phyloP scores from a whole-genome alignment of 352 stramenopile species.

The Blastocystis sp. region DNA sequence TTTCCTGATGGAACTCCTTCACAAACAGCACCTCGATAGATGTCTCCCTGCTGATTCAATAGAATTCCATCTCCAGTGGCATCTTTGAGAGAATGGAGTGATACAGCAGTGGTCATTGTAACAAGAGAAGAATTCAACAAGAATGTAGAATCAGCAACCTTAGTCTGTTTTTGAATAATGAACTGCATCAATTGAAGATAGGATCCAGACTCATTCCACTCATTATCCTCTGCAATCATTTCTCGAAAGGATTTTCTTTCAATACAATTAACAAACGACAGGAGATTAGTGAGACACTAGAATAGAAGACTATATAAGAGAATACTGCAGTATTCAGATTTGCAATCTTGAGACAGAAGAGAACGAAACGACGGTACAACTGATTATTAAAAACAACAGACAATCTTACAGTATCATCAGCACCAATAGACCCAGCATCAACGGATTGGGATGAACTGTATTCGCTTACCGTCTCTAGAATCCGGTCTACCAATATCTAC shows the following conservation, averaged over 20 bases:
- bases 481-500: conserved; percentile 18
- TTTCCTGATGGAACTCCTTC: not conserved
- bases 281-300: conserved; percentile 17
- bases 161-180: not conserved
- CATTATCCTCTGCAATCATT: not conserved
- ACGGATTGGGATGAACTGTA: not conserved
- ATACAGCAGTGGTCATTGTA: not conserved
- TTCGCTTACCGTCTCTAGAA: not conserved
- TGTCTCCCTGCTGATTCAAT: conserved; percentile 21
- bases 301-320: not conserved
- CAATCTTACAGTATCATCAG: not conserved
- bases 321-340: not conserved
- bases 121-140: not conserved
- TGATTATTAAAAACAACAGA: not conserved
- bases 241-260: not conserved
- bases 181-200: conserved; percentile 2
- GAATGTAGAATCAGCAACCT: not conserved
- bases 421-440: not conserved
- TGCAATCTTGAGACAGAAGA: conserved; percentile 18
- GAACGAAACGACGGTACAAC: conserved; percentile 1
- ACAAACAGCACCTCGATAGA: not conserved
- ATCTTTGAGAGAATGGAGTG: not conserved
- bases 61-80: not conserved
- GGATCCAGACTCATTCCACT: not conserved
- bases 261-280: not conserved